Conservation (phyloP, 2,329 filamentous ascomycete genomes). For the Rutstroemia sp. region DNA sequence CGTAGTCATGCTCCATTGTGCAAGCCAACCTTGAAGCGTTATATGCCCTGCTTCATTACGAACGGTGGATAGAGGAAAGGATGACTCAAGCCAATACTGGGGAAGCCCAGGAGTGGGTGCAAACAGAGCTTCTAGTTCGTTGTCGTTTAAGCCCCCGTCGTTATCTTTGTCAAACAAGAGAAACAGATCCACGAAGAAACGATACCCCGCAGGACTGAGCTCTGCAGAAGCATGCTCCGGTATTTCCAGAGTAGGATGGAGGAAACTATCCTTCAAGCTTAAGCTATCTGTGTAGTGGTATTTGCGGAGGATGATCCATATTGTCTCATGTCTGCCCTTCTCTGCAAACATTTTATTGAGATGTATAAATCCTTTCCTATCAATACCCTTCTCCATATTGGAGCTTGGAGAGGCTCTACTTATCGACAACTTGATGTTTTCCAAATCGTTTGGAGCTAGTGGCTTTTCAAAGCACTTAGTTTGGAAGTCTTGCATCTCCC, state of each 20-base stretch:
- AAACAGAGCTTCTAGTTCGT: slow-evolving; percentile 80
- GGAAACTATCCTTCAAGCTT: slow-evolving; percentile 81
- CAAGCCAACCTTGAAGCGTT: slow-evolving; percentile 94
- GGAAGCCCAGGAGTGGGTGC: slow-evolving; percentile 88
- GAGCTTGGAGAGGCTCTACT: slow-evolving; percentile 58
- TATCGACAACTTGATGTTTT: slow-evolving; percentile 86
- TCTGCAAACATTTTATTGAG: slow-evolving; percentile 95
- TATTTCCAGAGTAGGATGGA: slow-evolving; percentile 91
- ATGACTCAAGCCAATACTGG: slow-evolving; percentile 76
- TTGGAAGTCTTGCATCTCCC: slow-evolving; percentile 88
- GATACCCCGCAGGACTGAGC: slow-evolving; percentile 86
- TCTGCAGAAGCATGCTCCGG: slow-evolving; percentile 89
- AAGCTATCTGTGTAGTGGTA: slow-evolving; percentile 96
- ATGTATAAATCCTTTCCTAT: slow-evolving; percentile 75
- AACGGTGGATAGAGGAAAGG: slow-evolving; percentile 88
- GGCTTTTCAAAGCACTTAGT: slow-evolving; percentile 86
- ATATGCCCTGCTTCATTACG: slow-evolving; percentile 93
- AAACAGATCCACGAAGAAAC: slow-evolving; percentile 96
- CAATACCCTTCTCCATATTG: slow-evolving; percentile 64
- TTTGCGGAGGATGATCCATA: slow-evolving; percentile 93
- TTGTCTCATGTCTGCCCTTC: slow-evolving; percentile 94
- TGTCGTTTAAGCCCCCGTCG: slow-evolving; percentile 83
- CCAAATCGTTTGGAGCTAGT: slow-evolving; percentile 70
- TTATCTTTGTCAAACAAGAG: slow-evolving; percentile 95
- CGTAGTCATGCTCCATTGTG: slow-evolving; percentile 99